These are phyloP conservation scores for Stephanodiscus minutulus DNA, from an alignment of 108 stramenopile genomes.

Conservation along the genomic window DNA sequence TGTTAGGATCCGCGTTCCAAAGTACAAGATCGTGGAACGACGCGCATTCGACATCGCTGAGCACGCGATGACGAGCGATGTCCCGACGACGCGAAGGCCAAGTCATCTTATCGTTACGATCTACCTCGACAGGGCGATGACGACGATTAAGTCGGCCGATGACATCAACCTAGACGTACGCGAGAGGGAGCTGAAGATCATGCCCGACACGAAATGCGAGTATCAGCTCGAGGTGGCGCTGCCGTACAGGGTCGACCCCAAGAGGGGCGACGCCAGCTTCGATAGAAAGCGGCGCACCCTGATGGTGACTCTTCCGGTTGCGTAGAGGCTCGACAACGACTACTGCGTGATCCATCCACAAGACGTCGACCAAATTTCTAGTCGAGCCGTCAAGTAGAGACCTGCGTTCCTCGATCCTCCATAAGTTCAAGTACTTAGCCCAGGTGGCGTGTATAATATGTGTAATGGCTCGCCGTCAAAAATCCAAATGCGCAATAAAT, in stretches of 20 bases:
- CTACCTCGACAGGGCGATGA: conserved; percentile 16
- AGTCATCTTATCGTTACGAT: conserved; percentile 26
- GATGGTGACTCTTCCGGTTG: conserved; percentile 31
- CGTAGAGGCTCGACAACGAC: neutral
- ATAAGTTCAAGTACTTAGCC: too few species aligned
- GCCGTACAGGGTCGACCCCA: conserved; percentile 24
- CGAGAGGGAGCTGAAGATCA: conserved; percentile 15
- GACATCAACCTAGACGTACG: conserved; percentile 33
- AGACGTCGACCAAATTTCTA: too few species aligned
- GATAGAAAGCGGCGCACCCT: conserved; percentile 17
- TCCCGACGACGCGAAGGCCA: conserved; percentile 13
- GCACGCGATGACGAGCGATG: conserved; percentile 4
- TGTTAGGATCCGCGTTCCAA: conserved; percentile 12
- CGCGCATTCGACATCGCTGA: conserved; percentile 34
- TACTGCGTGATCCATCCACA: neutral
- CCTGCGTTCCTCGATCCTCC: too few species aligned
- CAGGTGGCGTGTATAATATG: too few species aligned
- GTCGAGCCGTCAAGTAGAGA: too few species aligned
- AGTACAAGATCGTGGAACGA: conserved; percentile 39
- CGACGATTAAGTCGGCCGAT: conserved; percentile 8
- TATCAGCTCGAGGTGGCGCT: conserved; percentile 20
- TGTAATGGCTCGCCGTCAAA: too few species aligned
- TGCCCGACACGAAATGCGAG: neutral
- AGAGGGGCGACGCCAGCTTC: conserved; percentile 31
- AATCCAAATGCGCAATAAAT: too few species aligned